A percentile compares a stretch with the other conserved stretches of the same genome.
These are phyloP conservation scores for Arctium minus DNA, from an alignment of 129 eudicot species.

Conservation along the genomic window DNA sequence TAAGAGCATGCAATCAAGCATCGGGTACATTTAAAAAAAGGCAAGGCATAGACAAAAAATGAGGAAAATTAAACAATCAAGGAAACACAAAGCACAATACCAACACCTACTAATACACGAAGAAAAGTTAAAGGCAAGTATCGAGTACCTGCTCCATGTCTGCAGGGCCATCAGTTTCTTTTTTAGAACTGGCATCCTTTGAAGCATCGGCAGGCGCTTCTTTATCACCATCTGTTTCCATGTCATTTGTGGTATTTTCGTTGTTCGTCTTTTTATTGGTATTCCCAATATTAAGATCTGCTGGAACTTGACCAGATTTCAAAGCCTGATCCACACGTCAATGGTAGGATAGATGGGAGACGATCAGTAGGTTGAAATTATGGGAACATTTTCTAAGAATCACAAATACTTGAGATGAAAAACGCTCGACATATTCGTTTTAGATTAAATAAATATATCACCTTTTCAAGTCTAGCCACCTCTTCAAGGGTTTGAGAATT, in stretches of 20 bases:
- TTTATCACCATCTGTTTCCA: conserved; percentile 45
- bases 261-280: conserved; percentile 22
- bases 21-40: not conserved
- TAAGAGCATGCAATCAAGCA: too few relatives aligned
- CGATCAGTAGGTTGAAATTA: not conserved
- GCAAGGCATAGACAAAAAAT: too few relatives aligned
- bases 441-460: conserved; percentile 13
- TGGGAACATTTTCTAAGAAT: not conserved
- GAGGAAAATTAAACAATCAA: not conserved
- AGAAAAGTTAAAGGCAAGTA: not conserved
- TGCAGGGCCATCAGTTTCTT: conserved; percentile 44
- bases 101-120: not conserved
- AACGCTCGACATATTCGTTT: not conserved
- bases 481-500: conserved; percentile 98
- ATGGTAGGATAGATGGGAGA: not conserved
- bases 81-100: not conserved
- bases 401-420: not conserved
- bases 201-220: conserved; percentile 29
- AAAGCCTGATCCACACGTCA: conserved; percentile 54
- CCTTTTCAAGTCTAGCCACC: conserved; percentile 99
- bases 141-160: conserved; percentile 79
- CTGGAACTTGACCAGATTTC: conserved; percentile 87
- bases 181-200: conserved; percentile 24
- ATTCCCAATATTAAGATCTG: conserved; percentile 52
- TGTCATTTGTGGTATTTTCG: conserved; percentile 36